Evolutionary conservation across 768 basidiomycete genomes (phyloP).

Genomic region (Tulasnella sp.): DNA sequence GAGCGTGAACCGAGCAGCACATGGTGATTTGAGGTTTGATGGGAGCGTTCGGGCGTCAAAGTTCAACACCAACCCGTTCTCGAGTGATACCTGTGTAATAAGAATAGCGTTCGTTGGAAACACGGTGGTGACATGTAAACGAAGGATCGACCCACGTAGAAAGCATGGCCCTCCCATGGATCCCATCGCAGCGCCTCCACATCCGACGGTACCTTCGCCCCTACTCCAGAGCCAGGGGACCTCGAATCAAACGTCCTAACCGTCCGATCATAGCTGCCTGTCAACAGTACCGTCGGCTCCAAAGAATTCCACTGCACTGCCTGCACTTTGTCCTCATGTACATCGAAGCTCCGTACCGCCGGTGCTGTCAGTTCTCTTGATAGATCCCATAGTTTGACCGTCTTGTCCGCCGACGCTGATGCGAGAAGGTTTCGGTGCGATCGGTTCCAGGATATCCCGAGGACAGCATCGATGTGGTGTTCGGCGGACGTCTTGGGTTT

Average conservation of each 20-base stretch:
- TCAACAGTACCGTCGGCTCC: constrained; percentile 81
- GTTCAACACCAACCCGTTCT: constrained; percentile 87
- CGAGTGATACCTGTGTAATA: constrained; percentile 66
- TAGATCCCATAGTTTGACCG: constrained; percentile 97
- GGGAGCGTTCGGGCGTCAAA: constrained; percentile 83
- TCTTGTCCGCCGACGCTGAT: constrained; percentile 85
- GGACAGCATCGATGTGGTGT: constrained; percentile 88
- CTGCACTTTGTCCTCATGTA: constrained; percentile 92
- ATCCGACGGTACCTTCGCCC: constrained; percentile 79
- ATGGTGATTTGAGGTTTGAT: constrained; percentile 50
- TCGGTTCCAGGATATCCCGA: constrained; percentile 89
- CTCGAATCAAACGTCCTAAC: constrained; percentile 92
- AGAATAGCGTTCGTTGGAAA: not conserved
- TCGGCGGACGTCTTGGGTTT: constrained; percentile 52
- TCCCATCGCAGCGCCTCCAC: constrained; percentile 95
- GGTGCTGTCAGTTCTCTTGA: constrained; percentile 38
- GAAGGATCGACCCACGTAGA: constrained; percentile 53
- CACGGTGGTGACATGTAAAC: not conserved
- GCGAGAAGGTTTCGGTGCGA: constrained; percentile 83
- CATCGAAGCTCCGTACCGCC: constrained; percentile 75
- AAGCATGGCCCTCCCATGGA: constrained; percentile 79
- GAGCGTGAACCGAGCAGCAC: constrained; percentile 74
- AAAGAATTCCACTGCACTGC: constrained; percentile 89
- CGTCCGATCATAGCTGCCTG: constrained; percentile 89
- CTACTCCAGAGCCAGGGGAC: constrained; percentile 69